Base-by-base conservation (phyloP, 2,329 filamentous ascomycete species). In the Aspergillus bombycis region DNA sequence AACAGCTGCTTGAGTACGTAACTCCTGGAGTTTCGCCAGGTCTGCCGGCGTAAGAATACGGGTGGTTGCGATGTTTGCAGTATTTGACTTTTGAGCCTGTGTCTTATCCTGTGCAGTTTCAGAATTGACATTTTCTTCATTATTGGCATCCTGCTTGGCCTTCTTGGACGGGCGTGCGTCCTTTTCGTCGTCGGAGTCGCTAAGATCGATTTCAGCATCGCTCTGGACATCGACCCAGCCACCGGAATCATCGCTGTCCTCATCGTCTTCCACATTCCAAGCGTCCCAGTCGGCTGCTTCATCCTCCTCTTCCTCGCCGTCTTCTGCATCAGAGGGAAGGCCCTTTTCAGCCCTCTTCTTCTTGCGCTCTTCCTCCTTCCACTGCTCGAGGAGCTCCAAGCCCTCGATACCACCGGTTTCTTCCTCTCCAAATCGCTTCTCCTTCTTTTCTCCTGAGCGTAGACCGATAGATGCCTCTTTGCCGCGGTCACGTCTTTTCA, bases 21-120 rank as follows among this genome's bases (percentile, higher is more conserved):
- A 88, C 79, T 97, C 94, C 65, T 92, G 89, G 23, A 99, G 89
- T 77, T 98, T 98, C 70, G 92, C 90, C n/a, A 98, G 86, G 78
- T 99, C 95, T 14, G 95, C 95, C 0, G 95, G 95, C 0, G 95
- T 99, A 65, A 99, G 89, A 68, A 99, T 96, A 56, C 92, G 91
- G 2, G 92, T 96, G 0, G 92, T 97, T n/a, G 94, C 94, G 48
- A 97, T 87, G 71, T 89, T 93, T 36, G 94, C 94, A 50, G 97
- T 87, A 71, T 89, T 93, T 41, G 68, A 68, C 60, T 72, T 69
- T 32, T 69, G 68, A 6, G 65, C 64, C 68, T 67, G 65, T 19
- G 66, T 38, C 55, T 72, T 69, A 52, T 68, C 66, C 54, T 71
- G 68, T 8, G 62, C 63, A 32, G 68, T 70, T 50, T 79, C 76